A percentile compares a stretch with the other conserved stretches of the same genome.
phyloP scores from a whole-genome alignment of 345 rosid genomes.

The Carallia brachiata region DNA sequence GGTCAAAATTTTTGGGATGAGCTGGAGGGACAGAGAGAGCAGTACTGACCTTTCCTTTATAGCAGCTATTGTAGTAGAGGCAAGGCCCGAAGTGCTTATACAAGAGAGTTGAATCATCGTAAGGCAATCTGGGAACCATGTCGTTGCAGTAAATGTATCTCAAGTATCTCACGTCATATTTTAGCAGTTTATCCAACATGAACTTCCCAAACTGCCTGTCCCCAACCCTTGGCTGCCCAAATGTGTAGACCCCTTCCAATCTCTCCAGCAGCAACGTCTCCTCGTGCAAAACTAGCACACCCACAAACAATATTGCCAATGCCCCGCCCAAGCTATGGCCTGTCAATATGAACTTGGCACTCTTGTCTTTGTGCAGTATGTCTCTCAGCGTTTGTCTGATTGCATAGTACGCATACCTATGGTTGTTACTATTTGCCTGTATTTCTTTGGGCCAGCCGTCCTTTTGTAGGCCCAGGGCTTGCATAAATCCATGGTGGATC shows the following conservation, averaged over 20 bases:
- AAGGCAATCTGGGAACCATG: conserved; percentile 24
- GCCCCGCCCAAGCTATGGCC: conserved; percentile 30
- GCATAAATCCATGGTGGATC: conserved; percentile 58
- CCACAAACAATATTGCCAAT: conserved; percentile 20
- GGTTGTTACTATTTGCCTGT: not conserved
- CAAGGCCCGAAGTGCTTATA: conserved; percentile 22
- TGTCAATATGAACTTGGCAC: conserved; percentile 18
- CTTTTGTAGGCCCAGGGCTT: conserved; percentile 56
- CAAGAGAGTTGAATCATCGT: conserved; percentile 8
- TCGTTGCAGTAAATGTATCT: conserved; percentile 24
- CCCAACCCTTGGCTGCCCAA: conserved; percentile 27
- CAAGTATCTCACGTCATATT: conserved; percentile 5
- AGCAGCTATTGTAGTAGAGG: conserved; percentile 12
- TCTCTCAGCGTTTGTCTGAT: conserved; percentile 13
- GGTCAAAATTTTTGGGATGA: too few species aligned
- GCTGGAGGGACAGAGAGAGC: not conserved
- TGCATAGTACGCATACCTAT: conserved; percentile 19
- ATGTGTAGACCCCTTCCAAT: conserved; percentile 24
- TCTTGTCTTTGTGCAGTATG: conserved; percentile 1
- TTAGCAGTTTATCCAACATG: conserved; percentile 7
- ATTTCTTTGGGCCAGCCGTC: conserved; percentile 17
- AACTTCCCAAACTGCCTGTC: conserved; percentile 16
- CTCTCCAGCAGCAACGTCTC: conserved; percentile 14
- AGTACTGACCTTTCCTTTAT: conserved; percentile 32
- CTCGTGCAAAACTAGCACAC: conserved; percentile 9